phyloP scores from a whole-genome alignment of 2,329 filamentous ascomycete genomes.

The Phoma sp. region DNA sequence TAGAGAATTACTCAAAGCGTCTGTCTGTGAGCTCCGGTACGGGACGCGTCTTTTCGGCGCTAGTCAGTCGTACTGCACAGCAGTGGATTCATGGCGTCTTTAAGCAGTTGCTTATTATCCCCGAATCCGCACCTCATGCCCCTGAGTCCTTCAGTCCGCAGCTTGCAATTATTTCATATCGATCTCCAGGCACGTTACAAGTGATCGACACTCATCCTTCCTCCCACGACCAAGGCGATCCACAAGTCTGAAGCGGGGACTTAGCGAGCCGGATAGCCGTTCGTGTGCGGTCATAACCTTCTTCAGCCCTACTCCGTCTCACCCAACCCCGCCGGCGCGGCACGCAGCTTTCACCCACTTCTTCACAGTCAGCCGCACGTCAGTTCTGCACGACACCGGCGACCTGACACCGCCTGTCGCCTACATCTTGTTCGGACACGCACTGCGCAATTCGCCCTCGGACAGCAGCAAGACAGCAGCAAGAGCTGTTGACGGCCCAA shows the following conservation, averaged over 20 bases:
- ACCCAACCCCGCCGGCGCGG: slow-evolving; percentile 22
- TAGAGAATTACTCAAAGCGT: slow-evolving; percentile 3
- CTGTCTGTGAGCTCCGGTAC: slow-evolving; percentile 7
- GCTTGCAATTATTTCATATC: not conserved
- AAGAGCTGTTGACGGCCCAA: not conserved
- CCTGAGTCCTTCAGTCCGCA: slow-evolving; percentile 1
- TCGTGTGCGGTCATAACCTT: slow-evolving; percentile 18
- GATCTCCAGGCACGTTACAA: not conserved
- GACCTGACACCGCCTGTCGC: not conserved
- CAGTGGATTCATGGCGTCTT: slow-evolving; percentile 15
- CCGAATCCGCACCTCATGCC: slow-evolving; percentile 11
- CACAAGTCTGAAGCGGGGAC: slow-evolving; percentile 9
- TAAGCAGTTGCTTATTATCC: slow-evolving; percentile 11
- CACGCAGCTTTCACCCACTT: slow-evolving; percentile 13
- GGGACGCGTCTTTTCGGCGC: slow-evolving; percentile 8
- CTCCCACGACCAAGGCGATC: slow-evolving; percentile 9
- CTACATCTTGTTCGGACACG: slow-evolving; percentile 4
- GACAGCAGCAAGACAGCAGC: not conserved
- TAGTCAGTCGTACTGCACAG: slow-evolving; percentile 14
- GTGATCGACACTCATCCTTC: slow-evolving; percentile 20
- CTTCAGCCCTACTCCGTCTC: slow-evolving; percentile 22
- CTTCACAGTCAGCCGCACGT: slow-evolving; percentile 30
- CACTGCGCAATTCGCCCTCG: slow-evolving; percentile 4
- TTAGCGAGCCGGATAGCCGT: slow-evolving; percentile 12
- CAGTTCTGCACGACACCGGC: slow-evolving; percentile 2